Evolutionary conservation across 176 grass and related monocot species (phyloP).

Genomic region (Tuctoria greenei): DNA sequence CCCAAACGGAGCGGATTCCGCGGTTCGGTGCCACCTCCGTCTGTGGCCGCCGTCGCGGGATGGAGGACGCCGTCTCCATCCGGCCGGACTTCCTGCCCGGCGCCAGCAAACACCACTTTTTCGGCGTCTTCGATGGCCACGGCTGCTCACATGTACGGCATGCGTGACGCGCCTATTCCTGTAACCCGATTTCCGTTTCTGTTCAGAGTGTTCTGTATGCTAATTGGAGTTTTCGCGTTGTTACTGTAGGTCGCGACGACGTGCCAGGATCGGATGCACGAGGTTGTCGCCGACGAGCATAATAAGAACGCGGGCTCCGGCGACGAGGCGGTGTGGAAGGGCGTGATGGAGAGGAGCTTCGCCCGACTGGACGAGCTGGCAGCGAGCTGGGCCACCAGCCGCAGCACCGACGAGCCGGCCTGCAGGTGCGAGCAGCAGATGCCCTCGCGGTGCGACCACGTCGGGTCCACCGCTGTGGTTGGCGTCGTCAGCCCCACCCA

Average conservation of each 20-base stretch:
- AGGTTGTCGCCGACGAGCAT: conserved; percentile 64
- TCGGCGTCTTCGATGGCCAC: conserved; percentile 90
- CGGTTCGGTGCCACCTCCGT: conserved; percentile 57
- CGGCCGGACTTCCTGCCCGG: conserved; percentile 54
- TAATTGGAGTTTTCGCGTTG: conserved; percentile 21
- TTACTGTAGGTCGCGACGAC: conserved; percentile 59
- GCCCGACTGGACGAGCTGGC: conserved; percentile 66
- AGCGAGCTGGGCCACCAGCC: conserved; percentile 38
- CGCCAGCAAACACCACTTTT: conserved; percentile 58
- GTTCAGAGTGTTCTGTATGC: neutral
- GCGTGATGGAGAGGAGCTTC: conserved; percentile 80
- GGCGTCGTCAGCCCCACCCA: conserved; percentile 53
- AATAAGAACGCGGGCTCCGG: neutral
- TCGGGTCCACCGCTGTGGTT: conserved; percentile 85
- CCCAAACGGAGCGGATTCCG: conserved; percentile 27
- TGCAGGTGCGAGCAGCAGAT: conserved; percentile 81
- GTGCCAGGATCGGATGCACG: conserved; percentile 76
- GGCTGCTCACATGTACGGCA: conserved; percentile 80
- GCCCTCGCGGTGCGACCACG: conserved; percentile 78
- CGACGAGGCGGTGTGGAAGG: conserved; percentile 47
- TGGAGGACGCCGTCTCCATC: conserved; percentile 86
- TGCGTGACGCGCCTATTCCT: neutral
- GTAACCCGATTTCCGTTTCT: neutral
- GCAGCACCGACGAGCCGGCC: conserved; percentile 38
- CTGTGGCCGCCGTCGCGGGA: conserved; percentile 76